These are phyloP conservation scores for Lichtheimia ornata DNA, from an alignment of 371 early-diverging fungal species.

Conservation along the genomic window DNA sequence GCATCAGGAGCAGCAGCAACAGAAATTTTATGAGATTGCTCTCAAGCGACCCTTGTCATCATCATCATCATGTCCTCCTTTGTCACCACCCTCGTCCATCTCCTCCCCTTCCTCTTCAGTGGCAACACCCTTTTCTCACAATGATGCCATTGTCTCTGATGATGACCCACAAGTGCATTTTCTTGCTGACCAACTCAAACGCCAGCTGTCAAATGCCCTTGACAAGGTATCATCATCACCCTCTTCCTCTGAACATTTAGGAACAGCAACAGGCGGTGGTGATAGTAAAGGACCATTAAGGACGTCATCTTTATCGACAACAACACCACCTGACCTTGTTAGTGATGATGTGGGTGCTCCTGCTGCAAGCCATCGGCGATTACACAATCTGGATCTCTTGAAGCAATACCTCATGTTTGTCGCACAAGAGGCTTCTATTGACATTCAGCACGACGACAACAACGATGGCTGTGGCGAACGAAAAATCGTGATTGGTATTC, in stretches of 20 bases:
- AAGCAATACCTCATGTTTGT: slow-evolving; percentile 43
- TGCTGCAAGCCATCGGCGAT: slow-evolving; percentile 7
- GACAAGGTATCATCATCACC: not conserved
- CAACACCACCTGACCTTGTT: not conserved
- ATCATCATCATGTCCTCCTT: slow-evolving; percentile 6
- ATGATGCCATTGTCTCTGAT: not conserved
- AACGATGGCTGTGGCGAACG: slow-evolving; percentile 6
- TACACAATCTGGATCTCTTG: slow-evolving; percentile 31
- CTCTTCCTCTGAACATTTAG: not conserved
- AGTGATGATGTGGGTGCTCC: not conserved
- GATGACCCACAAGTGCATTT: slow-evolving; percentile 9
- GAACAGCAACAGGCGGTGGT: not conserved
- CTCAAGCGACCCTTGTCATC: not conserved
- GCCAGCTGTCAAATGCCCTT: slow-evolving; percentile 25
- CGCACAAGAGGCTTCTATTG: slow-evolving; percentile 24
- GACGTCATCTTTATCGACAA: not conserved
- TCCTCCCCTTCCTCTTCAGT: too few relatives aligned
- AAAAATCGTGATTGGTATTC: slow-evolving; percentile 6
- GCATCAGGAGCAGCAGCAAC: slow-evolving; percentile 2
- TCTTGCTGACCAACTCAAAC: slow-evolving; percentile 29
- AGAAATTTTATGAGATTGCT: slow-evolving; percentile 17
- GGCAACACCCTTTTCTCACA: too few relatives aligned
- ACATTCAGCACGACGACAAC: slow-evolving; percentile 10
- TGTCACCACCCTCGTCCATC: not conserved
- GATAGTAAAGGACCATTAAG: not conserved